Evolutionary conservation across 2,329 filamentous ascomycete species (phyloP), one percentile per base, ranked within the genome.

Genomic region (Cercospora citrullina): DNA sequence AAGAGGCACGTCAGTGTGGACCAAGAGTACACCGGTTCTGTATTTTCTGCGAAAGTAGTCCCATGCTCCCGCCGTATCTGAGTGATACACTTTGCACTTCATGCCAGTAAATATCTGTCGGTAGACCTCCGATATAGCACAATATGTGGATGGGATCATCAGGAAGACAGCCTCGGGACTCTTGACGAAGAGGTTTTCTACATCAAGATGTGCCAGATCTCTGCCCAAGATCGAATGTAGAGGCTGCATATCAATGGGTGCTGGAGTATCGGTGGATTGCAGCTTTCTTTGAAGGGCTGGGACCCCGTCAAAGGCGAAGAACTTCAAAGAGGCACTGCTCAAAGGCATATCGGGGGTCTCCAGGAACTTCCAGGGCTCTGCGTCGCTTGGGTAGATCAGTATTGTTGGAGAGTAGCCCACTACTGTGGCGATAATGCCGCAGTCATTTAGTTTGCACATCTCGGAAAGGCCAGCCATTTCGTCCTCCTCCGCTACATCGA

Each of bases 1-100:
- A 18, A 78, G 76, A 2, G 75, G 75, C 36, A 79, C 76, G 10
- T 78, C 76, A 2, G 79, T 66, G 39, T 76, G 74, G 67, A 74
- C 75, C 72, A 69, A 63, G 57, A 80, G 75, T 5, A 72, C 42
- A 36, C 64, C 65, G 2, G 31, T 33, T 10, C 64, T 55, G 36
- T 53, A 62, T 21, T 64, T 69, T 21, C 51, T 64, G 18, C 69
- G 67, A 60, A 77, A 77, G 36, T 74, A 72, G 5, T 70, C 62
- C 76, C 76, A 78, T 1, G 72, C 70, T 21, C 71, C 73, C n/a
- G 68, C 45, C 1, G 63, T 68, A 3, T 67, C 69, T 7, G 75
- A 73, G 28, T 70, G 66, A 39, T 74, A 75, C 23, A 78, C 70
- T 60, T 70, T 75, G 55, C 70, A 72, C 8, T 68, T 64, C 9